Percentiles rank a stretch among this genome's conserved stretches.
These are phyloP conservation scores for Fragaria vesca DNA, from an alignment of 306 rosid genomes.

Conservation along the genomic window DNA sequence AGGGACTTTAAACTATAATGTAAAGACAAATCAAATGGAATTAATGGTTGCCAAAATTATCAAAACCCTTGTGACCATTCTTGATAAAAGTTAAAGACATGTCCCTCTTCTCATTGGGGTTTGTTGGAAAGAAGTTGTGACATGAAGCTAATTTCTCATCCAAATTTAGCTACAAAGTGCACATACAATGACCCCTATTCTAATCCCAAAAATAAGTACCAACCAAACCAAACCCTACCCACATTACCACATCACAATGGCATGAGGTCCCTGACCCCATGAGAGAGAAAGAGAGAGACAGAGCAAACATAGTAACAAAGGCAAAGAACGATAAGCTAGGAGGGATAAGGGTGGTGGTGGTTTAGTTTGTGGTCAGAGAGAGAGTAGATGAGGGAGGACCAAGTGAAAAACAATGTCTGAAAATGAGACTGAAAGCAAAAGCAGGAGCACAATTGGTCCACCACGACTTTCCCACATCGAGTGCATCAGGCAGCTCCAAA, in stretches of 20 bases:
- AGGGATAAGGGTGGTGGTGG: conserved; percentile 2
- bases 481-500: background rate
- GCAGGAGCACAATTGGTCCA: conserved; percentile 23
- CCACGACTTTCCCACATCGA: background rate
- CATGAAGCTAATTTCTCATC: background rate
- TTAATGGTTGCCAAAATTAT: background rate
- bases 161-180: background rate
- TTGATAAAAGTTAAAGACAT: background rate
- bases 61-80: background rate
- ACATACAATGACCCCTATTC: background rate
- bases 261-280: background rate
- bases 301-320: background rate
- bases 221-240: conserved; percentile 3
- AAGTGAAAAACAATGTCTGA: background rate
- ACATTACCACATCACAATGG: background rate
- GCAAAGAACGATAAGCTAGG: conserved; percentile 12
- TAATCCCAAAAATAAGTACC: background rate
- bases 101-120: conserved; percentile 1
- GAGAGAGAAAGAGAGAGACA: background rate
- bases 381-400: conserved; percentile 14
- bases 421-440: conserved; percentile 22
- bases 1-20: background rate
- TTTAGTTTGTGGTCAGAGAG: background rate
- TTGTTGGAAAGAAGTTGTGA: background rate
- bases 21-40: background rate